Conservation (phyloP, 352 stramenopile genomes). For the Phytopythium oedochilum region DNA sequence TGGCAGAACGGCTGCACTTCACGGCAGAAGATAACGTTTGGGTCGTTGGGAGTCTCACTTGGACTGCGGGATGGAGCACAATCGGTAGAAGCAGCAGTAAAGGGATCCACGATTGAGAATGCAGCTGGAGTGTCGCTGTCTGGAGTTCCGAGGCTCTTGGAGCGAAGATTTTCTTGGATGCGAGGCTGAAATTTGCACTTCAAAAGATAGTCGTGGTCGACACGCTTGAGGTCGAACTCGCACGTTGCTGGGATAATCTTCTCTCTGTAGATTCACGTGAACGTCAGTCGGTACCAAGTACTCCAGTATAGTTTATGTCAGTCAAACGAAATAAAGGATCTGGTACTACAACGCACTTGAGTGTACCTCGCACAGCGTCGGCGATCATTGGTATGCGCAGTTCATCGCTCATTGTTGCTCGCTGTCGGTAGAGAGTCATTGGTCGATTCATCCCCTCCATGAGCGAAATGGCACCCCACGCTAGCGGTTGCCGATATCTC, state of each 20-base stretch:
- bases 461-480: slow-evolving; percentile 53
- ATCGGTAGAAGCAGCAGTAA: slow-evolving; percentile 9
- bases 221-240: slow-evolving; percentile 48
- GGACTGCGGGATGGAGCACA: neutral
- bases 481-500: slow-evolving; percentile 46
- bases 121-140: neutral
- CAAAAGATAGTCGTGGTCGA: slow-evolving; percentile 34
- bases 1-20: slow-evolving; percentile 71
- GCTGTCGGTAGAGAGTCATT: slow-evolving; percentile 66
- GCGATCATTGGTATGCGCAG: slow-evolving; percentile 44
- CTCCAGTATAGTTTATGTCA: too few relatives aligned
- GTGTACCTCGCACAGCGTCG: slow-evolving; percentile 41
- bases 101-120: slow-evolving; percentile 23
- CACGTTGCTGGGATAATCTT: slow-evolving; percentile 44
- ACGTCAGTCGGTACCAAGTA: too few relatives aligned
- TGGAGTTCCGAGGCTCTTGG: neutral
- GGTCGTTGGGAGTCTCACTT: neutral
- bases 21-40: slow-evolving; percentile 19
- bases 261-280: slow-evolving; percentile 34
- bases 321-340: neutral
- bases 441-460: slow-evolving; percentile 31
- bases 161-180: neutral
- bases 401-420: slow-evolving; percentile 51
- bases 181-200: slow-evolving; percentile 33
- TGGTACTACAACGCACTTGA: slow-evolving; percentile 45